Conservation (phyloP, 129 eudicot genomes). For the Smallanthus sonchifolius region DNA sequence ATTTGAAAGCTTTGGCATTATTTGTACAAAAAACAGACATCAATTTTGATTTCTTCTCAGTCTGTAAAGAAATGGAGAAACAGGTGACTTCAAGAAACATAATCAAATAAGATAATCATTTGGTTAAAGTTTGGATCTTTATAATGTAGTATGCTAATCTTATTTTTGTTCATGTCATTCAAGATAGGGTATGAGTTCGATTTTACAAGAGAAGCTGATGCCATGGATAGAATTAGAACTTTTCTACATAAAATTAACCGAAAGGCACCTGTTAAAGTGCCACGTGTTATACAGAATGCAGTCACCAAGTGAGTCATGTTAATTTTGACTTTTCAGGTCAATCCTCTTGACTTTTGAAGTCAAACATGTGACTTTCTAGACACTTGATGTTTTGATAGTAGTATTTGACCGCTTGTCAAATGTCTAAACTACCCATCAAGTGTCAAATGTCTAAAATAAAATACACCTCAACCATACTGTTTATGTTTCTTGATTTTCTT, state of each 20-base stretch:
- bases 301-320: conserved; percentile 58
- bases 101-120: conserved; percentile 1
- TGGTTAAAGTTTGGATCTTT: background rate
- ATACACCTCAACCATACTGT: background rate
- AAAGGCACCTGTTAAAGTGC: conserved; percentile 76
- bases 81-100: conserved; percentile 53
- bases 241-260: conserved; percentile 55
- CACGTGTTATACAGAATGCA: conserved; percentile 49
- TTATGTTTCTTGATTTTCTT: background rate
- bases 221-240: conserved; percentile 72
- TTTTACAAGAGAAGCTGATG: conserved; percentile 92
- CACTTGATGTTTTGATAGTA: background rate
- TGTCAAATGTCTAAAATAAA: background rate
- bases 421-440: background rate
- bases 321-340: background rate
- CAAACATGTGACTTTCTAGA: background rate
- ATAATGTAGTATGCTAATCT: conserved; percentile 24
- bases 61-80: conserved; percentile 94
- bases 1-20: conserved; percentile 87
- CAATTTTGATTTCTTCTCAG: conserved; percentile 81
- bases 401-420: conserved; percentile 1
- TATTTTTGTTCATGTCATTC: conserved; percentile 24
- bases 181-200: conserved; percentile 97
- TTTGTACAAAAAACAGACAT: conserved; percentile 91
- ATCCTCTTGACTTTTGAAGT: background rate